Base-by-base conservation (phyloP, 306 rosid species). In the Gleditsia sinensis region DNA sequence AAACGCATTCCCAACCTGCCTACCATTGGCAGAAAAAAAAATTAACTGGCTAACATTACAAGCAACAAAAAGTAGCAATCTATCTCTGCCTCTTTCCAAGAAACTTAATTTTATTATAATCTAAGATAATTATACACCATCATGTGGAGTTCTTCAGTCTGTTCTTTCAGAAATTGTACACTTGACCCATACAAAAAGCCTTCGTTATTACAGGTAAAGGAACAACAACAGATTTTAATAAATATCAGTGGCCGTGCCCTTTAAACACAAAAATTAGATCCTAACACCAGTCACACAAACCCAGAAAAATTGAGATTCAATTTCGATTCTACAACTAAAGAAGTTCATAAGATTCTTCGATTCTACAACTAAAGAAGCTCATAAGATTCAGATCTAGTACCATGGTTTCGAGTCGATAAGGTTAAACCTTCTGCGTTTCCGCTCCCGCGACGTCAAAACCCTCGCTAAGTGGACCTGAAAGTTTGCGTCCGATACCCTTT, bases 361-460 rank as follows among this genome's bases (percentile, higher is more conserved):
- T 1, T 74, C 46, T 6, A 62, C 14, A 23, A 0, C 17, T 13
- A 21, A 16, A 13, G 14, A 40, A 11, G 58, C 2, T 30, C 17
- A 28, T n/a, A 17, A 4, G 60, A 10, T 53, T 24, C 46, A 53
- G 28, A 25, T 19, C 25, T 19, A 72, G 70, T 39, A 85, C 88
- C 88, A 85, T 85, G 82, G 27, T 62, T 73, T 30, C 43, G 43
- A 67, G 59, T 14, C 33, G 71, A n/a, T 4, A 53, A 36, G 79
- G 66, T 32, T 39, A 33, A 55, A 50, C 8, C 63, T 40, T 24
- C 33, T n/a, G 64, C 43, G 34, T 48, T 36, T 49, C 7, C 42
- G 34, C 65, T 27, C 39, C 59, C 40, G 66, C 53, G 53, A 32
- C 3, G 12, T 8, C 7, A 72, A 75, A 84, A 46, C 80, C 78